Conservation (phyloP, 192 early-diverging fungal genomes). For the Coemansia sp. region DNA sequence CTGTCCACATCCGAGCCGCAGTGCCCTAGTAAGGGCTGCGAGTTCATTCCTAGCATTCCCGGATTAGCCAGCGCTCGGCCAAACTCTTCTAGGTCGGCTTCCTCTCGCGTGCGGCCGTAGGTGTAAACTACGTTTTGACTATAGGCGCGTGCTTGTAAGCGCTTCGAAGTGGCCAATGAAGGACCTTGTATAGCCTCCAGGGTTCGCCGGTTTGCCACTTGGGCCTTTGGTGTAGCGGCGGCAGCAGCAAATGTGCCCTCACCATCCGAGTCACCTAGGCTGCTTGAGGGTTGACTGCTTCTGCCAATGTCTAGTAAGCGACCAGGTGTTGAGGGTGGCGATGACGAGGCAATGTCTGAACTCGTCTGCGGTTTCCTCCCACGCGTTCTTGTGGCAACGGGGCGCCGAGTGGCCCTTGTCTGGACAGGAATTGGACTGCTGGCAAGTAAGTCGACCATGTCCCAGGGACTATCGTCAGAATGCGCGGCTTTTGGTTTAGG, state of each 20-base stretch:
- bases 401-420: not conserved
- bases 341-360: slow-evolving; percentile 36
- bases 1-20: not conserved
- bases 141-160: slow-evolving; percentile 40
- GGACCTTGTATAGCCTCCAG: slow-evolving; percentile 29
- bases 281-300: slow-evolving; percentile 25
- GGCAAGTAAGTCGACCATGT: slow-evolving; percentile 29
- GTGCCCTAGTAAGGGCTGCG: slow-evolving; percentile 23
- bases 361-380: slow-evolving; percentile 1
- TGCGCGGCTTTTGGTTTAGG: not conserved
- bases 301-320: slow-evolving; percentile 26
- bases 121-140: slow-evolving; percentile 48
- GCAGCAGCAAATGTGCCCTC: slow-evolving; percentile 9
- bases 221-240: slow-evolving; percentile 23
- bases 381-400: slow-evolving; percentile 3
- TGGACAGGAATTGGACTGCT: slow-evolving; percentile 21
- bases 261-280: slow-evolving; percentile 22
- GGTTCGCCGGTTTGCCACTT: slow-evolving; percentile 15
- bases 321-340: slow-evolving; percentile 37
- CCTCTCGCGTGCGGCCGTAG: slow-evolving; percentile 44
- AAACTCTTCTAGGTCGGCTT: slow-evolving; percentile 23
- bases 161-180: slow-evolving; percentile 42
- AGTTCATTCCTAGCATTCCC: not conserved
- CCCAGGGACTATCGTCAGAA: slow-evolving; percentile 17
- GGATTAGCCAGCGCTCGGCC: slow-evolving; percentile 21